Percentiles rank a stretch among this genome's conserved stretches.
These are phyloP conservation scores for Notholithocarpus densiflorus DNA, from an alignment of 306 rosid species.

Conservation along the genomic window DNA sequence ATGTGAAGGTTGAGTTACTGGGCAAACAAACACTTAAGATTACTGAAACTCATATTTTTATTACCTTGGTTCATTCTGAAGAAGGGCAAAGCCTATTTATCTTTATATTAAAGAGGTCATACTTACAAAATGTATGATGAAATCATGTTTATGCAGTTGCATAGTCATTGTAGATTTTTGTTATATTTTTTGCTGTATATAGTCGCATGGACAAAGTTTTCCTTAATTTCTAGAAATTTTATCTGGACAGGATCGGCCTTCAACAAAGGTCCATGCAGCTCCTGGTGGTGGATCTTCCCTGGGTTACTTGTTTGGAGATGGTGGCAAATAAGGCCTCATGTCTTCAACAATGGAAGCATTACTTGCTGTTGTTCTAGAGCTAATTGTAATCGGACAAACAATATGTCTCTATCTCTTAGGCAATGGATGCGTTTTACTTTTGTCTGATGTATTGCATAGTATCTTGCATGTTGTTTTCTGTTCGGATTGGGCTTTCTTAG, in stretches of 20 bases:
- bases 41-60: no score
- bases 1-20: no score
- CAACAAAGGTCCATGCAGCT: conserved; percentile 36
- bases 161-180: no score
- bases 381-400: background rate
- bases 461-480: background rate
- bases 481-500: background rate
- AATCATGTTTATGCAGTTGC: no score
- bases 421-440: background rate
- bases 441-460: background rate
- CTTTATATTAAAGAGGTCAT: no score
- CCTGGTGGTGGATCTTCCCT: conserved; percentile 41
- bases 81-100: no score
- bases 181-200: no score
- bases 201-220: background rate
- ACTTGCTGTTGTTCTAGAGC: background rate
- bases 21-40: no score
- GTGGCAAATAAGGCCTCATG: background rate
- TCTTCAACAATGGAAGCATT: background rate
- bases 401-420: background rate
- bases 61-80: no score
- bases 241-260: conserved; percentile 36
- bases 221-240: background rate
- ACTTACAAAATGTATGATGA: no score
- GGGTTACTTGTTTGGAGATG: conserved; percentile 35